Evolutionary conservation across 768 basidiomycete species (phyloP), one percentile per base, ranked within the genome.

Genomic region (Amanita rimosa): DNA sequence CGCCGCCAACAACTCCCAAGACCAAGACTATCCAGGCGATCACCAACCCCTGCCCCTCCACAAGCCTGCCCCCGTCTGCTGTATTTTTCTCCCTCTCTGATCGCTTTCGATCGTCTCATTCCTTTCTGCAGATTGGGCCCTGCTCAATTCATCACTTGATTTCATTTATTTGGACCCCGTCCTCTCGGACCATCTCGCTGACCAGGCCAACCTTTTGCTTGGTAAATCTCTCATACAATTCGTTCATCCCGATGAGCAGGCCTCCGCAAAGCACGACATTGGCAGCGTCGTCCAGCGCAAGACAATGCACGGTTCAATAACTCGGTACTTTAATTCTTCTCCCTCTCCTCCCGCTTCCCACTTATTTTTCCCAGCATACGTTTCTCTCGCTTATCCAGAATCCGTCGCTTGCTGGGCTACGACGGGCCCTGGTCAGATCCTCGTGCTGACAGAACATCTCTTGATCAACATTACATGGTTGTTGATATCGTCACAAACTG

Each of bases 401-500:
- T 90, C 51, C 83, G 86, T 51, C 77, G 79, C 52, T 60, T 74
- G 47, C 74, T 92, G n/a, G 88, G 87, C 37, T 74, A 81, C 63
- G 63, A 70, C 16, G 83, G 79, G 0, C 73, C 78, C 10, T 59
- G 61, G 35, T 63, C 69, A 17, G 61, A 70, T 6, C 60, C 65
- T 29, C 81, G 83, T 52, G 80, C 73, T 6, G 80, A 86, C 55
- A 84, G 83, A 64, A 72, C 83, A 54, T 71, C 77, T 9, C 58
- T 80, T 14, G 86, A 92, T 68, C 64, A 68, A 24, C 68, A 88
- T 60, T 92, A 90, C 63, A 83, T 91, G 78, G 81, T 82, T 4
- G 83, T 87, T 52, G 88, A 93, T 65, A 80, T 93, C 58, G 88
- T 91, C 58, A 85, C 90, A 60, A 93, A 90, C 64, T 86, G 82